Conservation (phyloP, 495 filamentous ascomycete genomes). For the Aspergillus nidulans region DNA sequence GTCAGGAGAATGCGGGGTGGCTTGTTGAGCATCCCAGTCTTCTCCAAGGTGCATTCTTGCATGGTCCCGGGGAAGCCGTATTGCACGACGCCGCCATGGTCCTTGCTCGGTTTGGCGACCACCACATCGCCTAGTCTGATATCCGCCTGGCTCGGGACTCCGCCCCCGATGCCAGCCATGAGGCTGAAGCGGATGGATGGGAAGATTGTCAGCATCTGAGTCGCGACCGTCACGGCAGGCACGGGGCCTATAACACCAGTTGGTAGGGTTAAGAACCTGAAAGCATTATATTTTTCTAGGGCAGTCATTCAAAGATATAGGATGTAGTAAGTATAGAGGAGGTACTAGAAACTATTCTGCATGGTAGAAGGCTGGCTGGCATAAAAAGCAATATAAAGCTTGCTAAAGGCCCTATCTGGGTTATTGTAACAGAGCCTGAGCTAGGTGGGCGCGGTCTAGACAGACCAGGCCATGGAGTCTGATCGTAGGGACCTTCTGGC, state of each 20-base stretch:
- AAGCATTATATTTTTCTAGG: no score
- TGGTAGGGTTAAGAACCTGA: no score
- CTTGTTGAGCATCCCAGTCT: conserved; percentile 32
- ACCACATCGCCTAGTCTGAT: conserved; percentile 37
- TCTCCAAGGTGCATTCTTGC: conserved; percentile 22
- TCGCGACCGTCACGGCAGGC: background rate
- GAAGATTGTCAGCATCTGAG: background rate
- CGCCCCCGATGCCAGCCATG: conserved; percentile 23
- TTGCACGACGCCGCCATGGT: conserved; percentile 27
- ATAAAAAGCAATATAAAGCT: no score
- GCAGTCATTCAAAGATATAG: no score
- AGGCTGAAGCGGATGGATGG: background rate
- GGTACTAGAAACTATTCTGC: no score
- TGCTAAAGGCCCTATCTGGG: no score
- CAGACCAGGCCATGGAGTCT: no score
- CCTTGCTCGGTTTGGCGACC: conserved; percentile 21
- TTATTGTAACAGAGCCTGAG: no score
- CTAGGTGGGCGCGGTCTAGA: no score
- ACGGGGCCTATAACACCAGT: background rate
- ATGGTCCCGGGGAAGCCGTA: conserved; percentile 35
- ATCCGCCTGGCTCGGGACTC: conserved; percentile 24
- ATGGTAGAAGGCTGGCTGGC: no score
- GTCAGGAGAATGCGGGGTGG: conserved; percentile 28
- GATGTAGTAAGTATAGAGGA: no score
- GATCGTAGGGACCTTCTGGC: no score